phyloP scores from a whole-genome alignment of 2,329 filamentous ascomycete genomes.

The Colletotrichum trifolii region DNA sequence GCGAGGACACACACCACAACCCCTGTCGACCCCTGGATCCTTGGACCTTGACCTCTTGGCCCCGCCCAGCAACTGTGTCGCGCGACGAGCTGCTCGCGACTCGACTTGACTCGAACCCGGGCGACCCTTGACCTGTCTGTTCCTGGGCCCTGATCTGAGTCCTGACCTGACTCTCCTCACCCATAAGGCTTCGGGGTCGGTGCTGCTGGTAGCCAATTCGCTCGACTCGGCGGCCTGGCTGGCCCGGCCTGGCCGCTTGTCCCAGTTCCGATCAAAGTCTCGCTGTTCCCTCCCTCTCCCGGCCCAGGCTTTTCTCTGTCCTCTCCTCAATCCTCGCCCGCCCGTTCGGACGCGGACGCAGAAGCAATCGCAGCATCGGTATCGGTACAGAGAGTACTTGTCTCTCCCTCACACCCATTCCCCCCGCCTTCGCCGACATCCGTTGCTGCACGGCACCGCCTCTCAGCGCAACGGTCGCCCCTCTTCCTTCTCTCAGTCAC shows the following conservation, averaged over 20 bases:
- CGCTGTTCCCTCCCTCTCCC: conserved; percentile 33
- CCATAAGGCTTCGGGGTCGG: conserved; percentile 11
- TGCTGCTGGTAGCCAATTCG: conserved; percentile 16
- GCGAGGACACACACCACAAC: not conserved
- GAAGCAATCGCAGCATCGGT: too few species aligned
- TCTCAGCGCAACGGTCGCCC: conserved; percentile 19
- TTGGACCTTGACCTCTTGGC: conserved; percentile 22
- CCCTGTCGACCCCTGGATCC: conserved; percentile 24
- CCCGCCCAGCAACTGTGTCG: conserved; percentile 25
- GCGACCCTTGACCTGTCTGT: conserved; percentile 24
- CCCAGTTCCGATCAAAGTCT: conserved; percentile 36
- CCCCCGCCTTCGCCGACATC: conserved; percentile 32
- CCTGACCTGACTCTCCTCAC: conserved; percentile 15
- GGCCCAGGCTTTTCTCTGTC: conserved; percentile 30
- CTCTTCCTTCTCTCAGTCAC: conserved; percentile 11
- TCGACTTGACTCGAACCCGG: conserved; percentile 21
- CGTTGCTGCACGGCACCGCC: not conserved
- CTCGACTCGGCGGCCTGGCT: conserved; percentile 4
- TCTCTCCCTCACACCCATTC: conserved; percentile 20
- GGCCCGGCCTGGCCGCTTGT: conserved; percentile 29
- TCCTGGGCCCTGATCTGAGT: conserved; percentile 6
- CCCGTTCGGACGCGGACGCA: conserved; percentile 1
- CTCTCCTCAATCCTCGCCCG: conserved; percentile 12
- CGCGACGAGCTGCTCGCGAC: conserved; percentile 21
- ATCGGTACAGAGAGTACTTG: conserved; percentile 7